phyloP scores from a whole-genome alignment of 208 protist genomes.

The Acanthamoeba sp. region DNA sequence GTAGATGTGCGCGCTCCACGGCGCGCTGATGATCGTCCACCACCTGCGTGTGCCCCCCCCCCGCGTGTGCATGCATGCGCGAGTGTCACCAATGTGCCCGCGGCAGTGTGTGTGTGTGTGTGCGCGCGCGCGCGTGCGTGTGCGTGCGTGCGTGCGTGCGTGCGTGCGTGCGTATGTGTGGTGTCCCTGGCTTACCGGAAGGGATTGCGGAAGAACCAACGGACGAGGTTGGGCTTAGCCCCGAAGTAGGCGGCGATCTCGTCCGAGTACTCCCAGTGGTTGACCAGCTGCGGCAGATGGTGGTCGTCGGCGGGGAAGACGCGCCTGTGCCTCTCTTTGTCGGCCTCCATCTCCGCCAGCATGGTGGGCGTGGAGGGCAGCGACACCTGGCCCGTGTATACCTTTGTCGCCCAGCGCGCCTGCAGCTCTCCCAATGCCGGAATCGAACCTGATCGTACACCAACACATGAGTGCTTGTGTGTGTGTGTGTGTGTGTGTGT shows the following conservation, averaged over 20 bases:
- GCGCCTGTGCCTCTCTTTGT: background rate
- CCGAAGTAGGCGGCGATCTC: conserved; percentile 69
- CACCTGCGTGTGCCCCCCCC: conserved; percentile 48
- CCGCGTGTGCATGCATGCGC: too few species aligned
- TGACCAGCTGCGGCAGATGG: conserved; percentile 64
- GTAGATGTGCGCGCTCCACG: conserved; percentile 71
- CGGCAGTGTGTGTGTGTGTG: background rate
- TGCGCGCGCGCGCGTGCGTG: too few species aligned
- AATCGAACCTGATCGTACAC: conserved; percentile 32
- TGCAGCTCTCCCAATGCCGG: conserved; percentile 69
- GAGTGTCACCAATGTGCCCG: background rate
- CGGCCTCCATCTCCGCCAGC: conserved; percentile 46
- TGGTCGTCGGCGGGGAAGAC: conserved; percentile 64
- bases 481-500: too few species aligned
- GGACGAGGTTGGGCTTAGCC: conserved; percentile 55
- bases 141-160: too few species aligned
- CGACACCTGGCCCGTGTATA: conserved; percentile 47
- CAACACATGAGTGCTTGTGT: too few species aligned
- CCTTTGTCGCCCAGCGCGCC: conserved; percentile 36
- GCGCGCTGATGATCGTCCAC: conserved; percentile 74
- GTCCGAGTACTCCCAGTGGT: conserved; percentile 73
- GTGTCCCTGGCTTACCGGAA: background rate
- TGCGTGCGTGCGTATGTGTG: too few species aligned
- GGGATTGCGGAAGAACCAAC: conserved; percentile 70
- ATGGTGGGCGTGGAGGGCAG: conserved; percentile 12